These are phyloP conservation scores for Coleophoma crateriformis DNA, from an alignment of 2,329 filamentous ascomycete genomes.

Conservation along the genomic window DNA sequence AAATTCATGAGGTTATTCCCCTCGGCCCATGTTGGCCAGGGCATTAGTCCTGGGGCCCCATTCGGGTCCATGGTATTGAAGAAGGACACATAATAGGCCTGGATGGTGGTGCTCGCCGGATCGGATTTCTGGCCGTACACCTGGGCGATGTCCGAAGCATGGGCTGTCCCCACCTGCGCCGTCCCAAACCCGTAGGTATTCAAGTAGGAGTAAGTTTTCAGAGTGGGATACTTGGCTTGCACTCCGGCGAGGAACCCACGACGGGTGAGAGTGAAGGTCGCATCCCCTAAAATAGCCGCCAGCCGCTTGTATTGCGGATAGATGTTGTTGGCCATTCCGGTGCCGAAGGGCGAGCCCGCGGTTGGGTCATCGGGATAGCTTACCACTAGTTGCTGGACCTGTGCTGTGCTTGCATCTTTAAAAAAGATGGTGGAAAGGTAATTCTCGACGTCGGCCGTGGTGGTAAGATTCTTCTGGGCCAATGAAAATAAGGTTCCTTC, in stretches of 20 bases:
- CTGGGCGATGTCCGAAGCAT: not conserved
- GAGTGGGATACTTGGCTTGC: not conserved
- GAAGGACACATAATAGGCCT: not conserved
- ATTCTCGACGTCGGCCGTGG: slow-evolving; percentile 48
- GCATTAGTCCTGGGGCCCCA: not conserved
- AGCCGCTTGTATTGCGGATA: slow-evolving; percentile 76
- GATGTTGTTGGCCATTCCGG: slow-evolving; percentile 58
- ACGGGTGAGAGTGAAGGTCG: slow-evolving; percentile 60
- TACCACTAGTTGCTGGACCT: slow-evolving; percentile 51
- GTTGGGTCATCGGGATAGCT: slow-evolving; percentile 47
- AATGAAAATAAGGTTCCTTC: slow-evolving; percentile 72
- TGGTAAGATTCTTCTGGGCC: slow-evolving; percentile 64
- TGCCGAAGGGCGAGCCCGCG: slow-evolving; percentile 67
- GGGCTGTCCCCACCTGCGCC: not conserved
- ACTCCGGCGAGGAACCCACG: not conserved
- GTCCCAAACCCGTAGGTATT: not conserved
- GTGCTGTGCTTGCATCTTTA: slow-evolving; percentile 40
- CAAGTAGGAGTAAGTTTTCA: not conserved
- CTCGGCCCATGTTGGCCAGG: not conserved
- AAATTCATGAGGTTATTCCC: not conserved
- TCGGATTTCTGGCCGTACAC: not conserved
- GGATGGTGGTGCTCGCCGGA: not conserved
- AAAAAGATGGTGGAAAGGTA: slow-evolving; percentile 62
- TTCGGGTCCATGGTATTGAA: not conserved
- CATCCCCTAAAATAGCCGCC: slow-evolving; percentile 68